A percentile compares a stretch with the other conserved stretches of the same genome.
These are phyloP conservation scores for Penicillium polonicum DNA, from an alignment of 2,329 filamentous ascomycete genomes.

Conservation along the genomic window DNA sequence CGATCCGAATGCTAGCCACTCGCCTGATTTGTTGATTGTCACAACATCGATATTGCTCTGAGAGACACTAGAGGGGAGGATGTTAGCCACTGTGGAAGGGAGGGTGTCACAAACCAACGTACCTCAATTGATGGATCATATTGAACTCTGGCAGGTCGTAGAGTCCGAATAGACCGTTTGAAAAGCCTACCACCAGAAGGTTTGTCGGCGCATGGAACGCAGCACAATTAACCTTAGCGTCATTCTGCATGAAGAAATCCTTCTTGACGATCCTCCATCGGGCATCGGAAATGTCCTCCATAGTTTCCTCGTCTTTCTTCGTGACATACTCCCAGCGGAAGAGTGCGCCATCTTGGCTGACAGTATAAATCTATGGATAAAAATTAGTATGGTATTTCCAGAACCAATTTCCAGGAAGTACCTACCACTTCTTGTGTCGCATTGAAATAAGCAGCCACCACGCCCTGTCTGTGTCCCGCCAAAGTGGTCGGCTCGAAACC, in stretches of 20 bases:
- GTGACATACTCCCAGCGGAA: conserved; percentile 86
- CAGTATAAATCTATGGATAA: conserved; percentile 69
- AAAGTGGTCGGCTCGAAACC: conserved; percentile 87
- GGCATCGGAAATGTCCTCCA: conserved; percentile 64
- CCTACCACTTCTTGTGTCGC: conserved; percentile 77
- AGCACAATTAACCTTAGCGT: conserved; percentile 83
- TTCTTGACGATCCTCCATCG: conserved; percentile 89
- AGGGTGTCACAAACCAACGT: conserved; percentile 12
- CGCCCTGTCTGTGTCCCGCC: conserved; percentile 83
- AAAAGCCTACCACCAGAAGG: conserved; percentile 94
- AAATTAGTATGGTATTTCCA: conserved; percentile 14
- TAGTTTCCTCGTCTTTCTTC: conserved; percentile 60
- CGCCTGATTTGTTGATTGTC: conserved; percentile 87
- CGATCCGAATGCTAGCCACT: conserved; percentile 96
- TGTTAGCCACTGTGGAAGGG: conserved; percentile 5
- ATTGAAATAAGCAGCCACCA: conserved; percentile 96
- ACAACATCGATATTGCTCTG: conserved; percentile 96
- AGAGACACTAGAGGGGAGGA: conserved; percentile 70
- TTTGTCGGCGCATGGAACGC: conserved; percentile 83
- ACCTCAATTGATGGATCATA: conserved; percentile 78
- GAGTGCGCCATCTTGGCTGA: conserved; percentile 95
- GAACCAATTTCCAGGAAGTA: conserved; percentile 2
- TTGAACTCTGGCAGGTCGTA: conserved; percentile 97
- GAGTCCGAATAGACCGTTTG: conserved; percentile 86
- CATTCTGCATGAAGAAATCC: conserved; percentile 91